Percentiles rank a stretch among this genome's conserved stretches.
phyloP scores from a whole-genome alignment of 768 basidiomycete species.

The Pleurotus platypus region DNA sequence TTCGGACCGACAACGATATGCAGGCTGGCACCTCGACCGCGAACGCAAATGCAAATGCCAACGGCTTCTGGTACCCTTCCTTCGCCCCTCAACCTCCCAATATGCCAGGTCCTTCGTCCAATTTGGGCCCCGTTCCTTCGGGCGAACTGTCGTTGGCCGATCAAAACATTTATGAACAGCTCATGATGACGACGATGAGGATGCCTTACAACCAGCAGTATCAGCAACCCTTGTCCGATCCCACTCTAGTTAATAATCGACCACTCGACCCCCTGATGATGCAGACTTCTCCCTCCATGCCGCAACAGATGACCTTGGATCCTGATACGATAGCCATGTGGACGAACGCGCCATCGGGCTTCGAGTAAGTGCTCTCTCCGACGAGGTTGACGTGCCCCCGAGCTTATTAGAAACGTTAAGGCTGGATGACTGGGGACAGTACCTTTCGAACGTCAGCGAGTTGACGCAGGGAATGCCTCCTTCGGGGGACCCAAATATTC shows the following conservation, averaged over 20 bases:
- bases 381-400: neutral
- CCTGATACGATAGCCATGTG: constrained; percentile 57
- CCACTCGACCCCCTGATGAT: neutral
- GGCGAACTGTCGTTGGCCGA: neutral
- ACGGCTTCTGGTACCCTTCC: neutral
- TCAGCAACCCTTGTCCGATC: neutral
- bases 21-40: constrained; percentile 2
- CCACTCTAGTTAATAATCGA: neutral
- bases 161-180: neutral
- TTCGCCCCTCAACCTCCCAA: neutral
- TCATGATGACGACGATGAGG: constrained; percentile 1
- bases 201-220: neutral
- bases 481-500: neutral
- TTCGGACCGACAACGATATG: constrained; percentile 15
- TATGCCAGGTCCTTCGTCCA: neutral
- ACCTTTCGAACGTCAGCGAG: constrained; percentile 36
- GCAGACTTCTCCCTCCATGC: constrained; percentile 18
- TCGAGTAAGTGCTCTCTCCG: constrained; percentile 44
- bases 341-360: constrained; percentile 56
- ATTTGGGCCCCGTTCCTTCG: neutral
- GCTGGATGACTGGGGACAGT: constrained; percentile 39
- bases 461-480: constrained; percentile 22
- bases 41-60: neutral
- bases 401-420: constrained; percentile 17
- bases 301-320: constrained; percentile 32